Evolutionary conservation across 2,329 filamentous ascomycete species (phyloP).

Genomic region (Myotisia sp.): DNA sequence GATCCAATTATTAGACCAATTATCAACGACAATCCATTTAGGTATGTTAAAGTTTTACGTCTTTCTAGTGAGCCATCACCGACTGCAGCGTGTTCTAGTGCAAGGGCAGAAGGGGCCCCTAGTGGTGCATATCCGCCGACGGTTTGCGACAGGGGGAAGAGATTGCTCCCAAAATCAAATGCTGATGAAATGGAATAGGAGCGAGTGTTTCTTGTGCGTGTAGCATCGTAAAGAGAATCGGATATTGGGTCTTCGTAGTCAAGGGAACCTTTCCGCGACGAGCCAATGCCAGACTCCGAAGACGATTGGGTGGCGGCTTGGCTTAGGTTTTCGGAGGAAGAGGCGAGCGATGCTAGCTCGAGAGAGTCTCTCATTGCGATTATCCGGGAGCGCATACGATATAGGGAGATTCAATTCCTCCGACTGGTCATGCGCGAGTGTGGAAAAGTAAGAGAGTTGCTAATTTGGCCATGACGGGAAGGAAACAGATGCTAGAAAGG

Average conservation of each 20-base stretch:
- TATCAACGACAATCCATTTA: slow-evolving; percentile 84
- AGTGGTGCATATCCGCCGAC: slow-evolving; percentile 71
- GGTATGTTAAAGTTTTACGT: slow-evolving; percentile 85
- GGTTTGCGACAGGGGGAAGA: slow-evolving; percentile 83
- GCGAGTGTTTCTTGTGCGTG: slow-evolving; percentile 41
- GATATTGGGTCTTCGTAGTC: slow-evolving; percentile 69
- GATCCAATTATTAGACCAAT: slow-evolving; percentile 90
- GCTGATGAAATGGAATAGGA: slow-evolving; percentile 84
- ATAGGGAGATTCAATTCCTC: no score
- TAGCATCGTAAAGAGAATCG: slow-evolving; percentile 34
- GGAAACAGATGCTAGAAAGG: no score
- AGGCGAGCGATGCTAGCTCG: slow-evolving; percentile 88
- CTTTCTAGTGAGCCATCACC: slow-evolving; percentile 78
- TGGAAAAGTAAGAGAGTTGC: no score
- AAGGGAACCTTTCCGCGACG: slow-evolving; percentile 80
- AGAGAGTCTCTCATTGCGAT: slow-evolving; percentile 60
- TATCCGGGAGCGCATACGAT: not conserved
- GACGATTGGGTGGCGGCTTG: slow-evolving; percentile 59
- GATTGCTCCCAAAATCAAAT: slow-evolving; percentile 86
- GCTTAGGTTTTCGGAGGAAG: slow-evolving; percentile 49
- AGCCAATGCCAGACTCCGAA: slow-evolving; percentile 69
- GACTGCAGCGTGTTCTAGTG: slow-evolving; percentile 42
- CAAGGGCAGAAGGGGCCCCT: slow-evolving; percentile 52
- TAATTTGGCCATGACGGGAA: no score
- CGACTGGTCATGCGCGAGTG: no score